Conservation (phyloP, 352 stramenopile species). For the Phytophthora multivora region DNA sequence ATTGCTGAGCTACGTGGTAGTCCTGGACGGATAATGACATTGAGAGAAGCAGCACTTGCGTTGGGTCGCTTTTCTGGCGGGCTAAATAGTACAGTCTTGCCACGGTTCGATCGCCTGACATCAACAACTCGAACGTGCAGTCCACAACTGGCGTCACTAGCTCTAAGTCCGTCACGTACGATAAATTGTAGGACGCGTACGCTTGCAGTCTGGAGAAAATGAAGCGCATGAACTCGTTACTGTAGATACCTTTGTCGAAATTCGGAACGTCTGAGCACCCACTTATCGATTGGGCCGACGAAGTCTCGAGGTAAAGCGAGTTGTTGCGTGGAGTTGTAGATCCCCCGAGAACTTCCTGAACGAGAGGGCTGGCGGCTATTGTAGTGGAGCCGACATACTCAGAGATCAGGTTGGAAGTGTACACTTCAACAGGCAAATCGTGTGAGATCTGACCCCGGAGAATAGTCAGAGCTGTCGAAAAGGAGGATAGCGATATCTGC, state of each 20-base stretch:
- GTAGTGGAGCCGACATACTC: slow-evolving; percentile 29
- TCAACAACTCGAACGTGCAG: slow-evolving; percentile 34
- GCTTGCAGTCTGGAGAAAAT: slow-evolving; percentile 27
- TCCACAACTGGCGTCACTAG: slow-evolving; percentile 48
- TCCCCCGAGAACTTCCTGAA: slow-evolving; percentile 17
- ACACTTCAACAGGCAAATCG: slow-evolving; percentile 18
- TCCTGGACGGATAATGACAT: slow-evolving; percentile 36
- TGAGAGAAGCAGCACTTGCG: slow-evolving; percentile 25
- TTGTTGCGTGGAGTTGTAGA: slow-evolving; percentile 33
- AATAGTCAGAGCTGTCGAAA: slow-evolving; percentile 20
- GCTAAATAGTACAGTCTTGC: slow-evolving; percentile 34
- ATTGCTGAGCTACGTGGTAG: slow-evolving; percentile 13
- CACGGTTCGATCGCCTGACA: slow-evolving; percentile 2
- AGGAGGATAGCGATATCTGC: slow-evolving; percentile 28
- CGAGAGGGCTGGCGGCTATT: slow-evolving; percentile 16
- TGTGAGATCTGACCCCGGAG: slow-evolving; percentile 15
- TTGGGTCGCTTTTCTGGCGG: slow-evolving; percentile 6
- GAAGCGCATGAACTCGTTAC: slow-evolving; percentile 32
- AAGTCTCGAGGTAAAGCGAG: slow-evolving; percentile 18
- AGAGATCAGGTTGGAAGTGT: slow-evolving; percentile 29
- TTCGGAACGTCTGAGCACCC: slow-evolving; percentile 16
- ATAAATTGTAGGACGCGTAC: slow-evolving; percentile 43
- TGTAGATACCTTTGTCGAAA: slow-evolving; percentile 27
- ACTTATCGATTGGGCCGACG: background rate
- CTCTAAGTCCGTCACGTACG: slow-evolving; percentile 29